Evolutionary conservation across 2,329 filamentous ascomycete genomes (phyloP), one percentile per base, ranked within the genome.

Genomic region (Paradendryphiella salina): DNA sequence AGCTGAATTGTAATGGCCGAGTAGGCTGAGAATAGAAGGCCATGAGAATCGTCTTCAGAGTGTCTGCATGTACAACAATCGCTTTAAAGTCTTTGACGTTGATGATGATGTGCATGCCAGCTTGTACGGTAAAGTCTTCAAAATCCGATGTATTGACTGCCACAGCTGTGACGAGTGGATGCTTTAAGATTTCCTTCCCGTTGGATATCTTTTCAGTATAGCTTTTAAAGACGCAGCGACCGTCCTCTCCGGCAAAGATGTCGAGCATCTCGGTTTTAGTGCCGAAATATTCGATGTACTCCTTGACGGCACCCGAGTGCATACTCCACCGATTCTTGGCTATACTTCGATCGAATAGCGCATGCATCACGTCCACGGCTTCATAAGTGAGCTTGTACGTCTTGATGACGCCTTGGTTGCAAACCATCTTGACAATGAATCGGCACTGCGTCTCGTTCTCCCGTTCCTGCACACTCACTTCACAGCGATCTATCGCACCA

Each of bases 11-110:
- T 66, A 93, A 81, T 1, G 89, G 89, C 13, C 83, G 82, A 13
- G 83, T 83, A 3, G 89, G 88, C 20, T 82, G 76, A 1, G 89
- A 91, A 72, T 91, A 92, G 45, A 79, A 79, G 10, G 87, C 86
- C 13, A 80, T 82, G 11, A 92, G 77, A 37, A 82, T 80, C n/a
- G 83, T 84, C 44, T 84, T 84, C 5, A 86, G 80, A 18, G 85
- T 84, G 18, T 86, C 85, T 8, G 89, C 88, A 71, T 93, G 89
- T 28, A 85, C 82, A 43, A 91, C 84, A 46, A 92, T 89, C 28
- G 88, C 85, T 42, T 88, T 85, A 70, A 92, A 92, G 71, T 93
- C 89, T 64, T 90, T 91, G 66, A 93, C 88, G 61, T 85, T 89
- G 65, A 92, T 88, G 51, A 90, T 83, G 63, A 91, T 88, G 66